A percentile compares a stretch with the other conserved stretches of the same genome.
These are phyloP conservation scores for Leccinum subtestaceum DNA, from an alignment of 768 basidiomycete genomes.

Conservation along the genomic window DNA sequence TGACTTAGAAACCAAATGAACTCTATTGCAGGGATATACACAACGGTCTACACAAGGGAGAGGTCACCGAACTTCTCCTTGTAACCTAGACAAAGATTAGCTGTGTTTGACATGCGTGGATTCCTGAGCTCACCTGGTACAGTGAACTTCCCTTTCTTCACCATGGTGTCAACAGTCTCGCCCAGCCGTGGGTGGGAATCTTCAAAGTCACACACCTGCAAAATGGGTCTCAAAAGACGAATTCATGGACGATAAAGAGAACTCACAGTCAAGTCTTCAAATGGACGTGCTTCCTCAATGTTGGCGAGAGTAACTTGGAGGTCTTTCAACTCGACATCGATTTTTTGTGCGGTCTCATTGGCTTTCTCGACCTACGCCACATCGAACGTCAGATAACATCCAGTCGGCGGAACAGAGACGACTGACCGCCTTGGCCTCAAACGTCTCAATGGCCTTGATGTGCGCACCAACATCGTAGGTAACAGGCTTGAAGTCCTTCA, in stretches of 20 bases:
- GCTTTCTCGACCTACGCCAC: slow-evolving; percentile 74
- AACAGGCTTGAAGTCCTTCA: slow-evolving; percentile 89
- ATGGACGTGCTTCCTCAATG: slow-evolving; percentile 95
- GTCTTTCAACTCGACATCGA: slow-evolving; percentile 86
- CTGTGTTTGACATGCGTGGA: not conserved
- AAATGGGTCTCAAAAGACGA: not conserved
- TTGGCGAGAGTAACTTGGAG: slow-evolving; percentile 92
- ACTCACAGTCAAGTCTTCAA: slow-evolving; percentile 92
- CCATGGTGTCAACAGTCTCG: slow-evolving; percentile 90
- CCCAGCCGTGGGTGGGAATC: slow-evolving; percentile 89
- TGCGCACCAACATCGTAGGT: slow-evolving; percentile 89
- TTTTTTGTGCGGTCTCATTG: slow-evolving; percentile 84
- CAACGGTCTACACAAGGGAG: slow-evolving; percentile 70
- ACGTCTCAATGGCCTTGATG: slow-evolving; percentile 93
- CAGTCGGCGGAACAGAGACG: not conserved
- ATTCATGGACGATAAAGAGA: not conserved
- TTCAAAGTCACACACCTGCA: slow-evolving; percentile 83
- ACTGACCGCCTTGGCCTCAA: slow-evolving; percentile 91
- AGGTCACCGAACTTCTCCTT: slow-evolving; percentile 97
- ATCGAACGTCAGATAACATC: slow-evolving; percentile 6
- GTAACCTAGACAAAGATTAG: slow-evolving; percentile 52
- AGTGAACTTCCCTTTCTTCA: slow-evolving; percentile 97
- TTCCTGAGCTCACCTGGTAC: slow-evolving; percentile 68
- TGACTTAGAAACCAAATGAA: slow-evolving; percentile 1
- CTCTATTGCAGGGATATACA: slow-evolving; percentile 27